Base-by-base conservation (phyloP, 1,139 yeast genomes). In the Blastobotrys petasosporus region DNA sequence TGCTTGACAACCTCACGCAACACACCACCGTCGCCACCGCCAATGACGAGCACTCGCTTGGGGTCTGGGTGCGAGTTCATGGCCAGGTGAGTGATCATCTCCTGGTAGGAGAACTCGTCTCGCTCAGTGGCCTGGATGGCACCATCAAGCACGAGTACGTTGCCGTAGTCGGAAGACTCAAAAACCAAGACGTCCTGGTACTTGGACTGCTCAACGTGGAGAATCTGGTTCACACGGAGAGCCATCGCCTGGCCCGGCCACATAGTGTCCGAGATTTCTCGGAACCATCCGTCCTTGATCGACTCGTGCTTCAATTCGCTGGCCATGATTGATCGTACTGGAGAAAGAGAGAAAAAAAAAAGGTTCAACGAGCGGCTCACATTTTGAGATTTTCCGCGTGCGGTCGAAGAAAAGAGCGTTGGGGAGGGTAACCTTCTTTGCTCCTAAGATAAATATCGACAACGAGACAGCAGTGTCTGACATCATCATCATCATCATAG, bases 161-260 rank as follows among this genome's bases (percentile, higher is more conserved):
- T 86, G 42, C 95, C 96, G 61, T 82, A 86, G 51, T 78, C 76
- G 37, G 81, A 71, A 43, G 87, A 79, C 62, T 82, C 76, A 65
- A 86, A 87, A 12, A 86, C 81, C 34, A 87, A 71, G 34, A 85
- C 85, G 58, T 85, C 94, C 71, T 87, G 95, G 68, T 82, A 87
- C 67, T 79, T 75, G 51, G 94, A 84, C 65, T 77, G 72, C 56
- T 80, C 92, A 48, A 77, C 80, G 68, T 84, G 83, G 53, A 87
- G 74, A 43, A 86, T 75, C 64, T 82, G 72, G 55, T 86, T 82
- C 37, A 92, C 97, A 57, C 78, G 77, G 54, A 92, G 74, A 42
- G 87, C 78, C 78, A 92, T 79, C 48, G 95, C 97, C 71, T 90
- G 97, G 47, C 98, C 98, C 12, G 97, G 97, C 83, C 95, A 92